These are phyloP conservation scores for Passalora sequoiae DNA, from an alignment of 2,329 filamentous ascomycete species.

Conservation along the genomic window DNA sequence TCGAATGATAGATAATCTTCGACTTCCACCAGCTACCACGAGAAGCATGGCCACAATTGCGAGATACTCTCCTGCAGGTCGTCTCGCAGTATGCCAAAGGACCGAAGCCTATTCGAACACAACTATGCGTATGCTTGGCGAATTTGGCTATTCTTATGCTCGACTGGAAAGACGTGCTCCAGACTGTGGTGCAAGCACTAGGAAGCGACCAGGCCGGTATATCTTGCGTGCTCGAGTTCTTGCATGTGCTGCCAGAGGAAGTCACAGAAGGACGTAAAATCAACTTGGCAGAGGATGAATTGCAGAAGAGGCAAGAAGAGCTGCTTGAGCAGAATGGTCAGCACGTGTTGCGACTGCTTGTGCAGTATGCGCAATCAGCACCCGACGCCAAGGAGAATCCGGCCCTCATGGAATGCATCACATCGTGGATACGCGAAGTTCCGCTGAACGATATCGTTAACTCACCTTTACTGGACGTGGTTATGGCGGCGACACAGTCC, in stretches of 20 bases:
- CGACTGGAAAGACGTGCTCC: constrained; percentile 88
- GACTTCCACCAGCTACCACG: constrained; percentile 84
- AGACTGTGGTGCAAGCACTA: constrained; percentile 72
- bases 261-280: constrained; percentile 99
- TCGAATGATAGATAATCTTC: constrained; percentile 72
- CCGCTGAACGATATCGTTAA: constrained; percentile 76
- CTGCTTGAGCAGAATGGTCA: constrained; percentile 84
- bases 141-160: constrained; percentile 95
- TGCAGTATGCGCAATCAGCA: constrained; percentile 87
- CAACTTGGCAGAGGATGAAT: constrained; percentile 97
- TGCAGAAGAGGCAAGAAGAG: constrained; percentile 77
- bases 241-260: constrained; percentile 95
- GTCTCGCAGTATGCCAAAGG: constrained; percentile 76
- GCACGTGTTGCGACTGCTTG: constrained; percentile 79
- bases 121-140: constrained; percentile 90
- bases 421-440: constrained; percentile 93
- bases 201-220: constrained; percentile 72
- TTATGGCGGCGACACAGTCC: constrained; percentile 70
- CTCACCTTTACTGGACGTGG: constrained; percentile 75
- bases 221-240: constrained; percentile 87
- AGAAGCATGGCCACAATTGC: constrained; percentile 67
- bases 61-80: constrained; percentile 76
- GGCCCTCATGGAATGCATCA: constrained; percentile 88
- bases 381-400: constrained; percentile 83
- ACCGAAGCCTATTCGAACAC: constrained; percentile 71